phyloP scores from a whole-genome alignment of 2,329 filamentous ascomycete genomes.

The Alternaria dauci region DNA sequence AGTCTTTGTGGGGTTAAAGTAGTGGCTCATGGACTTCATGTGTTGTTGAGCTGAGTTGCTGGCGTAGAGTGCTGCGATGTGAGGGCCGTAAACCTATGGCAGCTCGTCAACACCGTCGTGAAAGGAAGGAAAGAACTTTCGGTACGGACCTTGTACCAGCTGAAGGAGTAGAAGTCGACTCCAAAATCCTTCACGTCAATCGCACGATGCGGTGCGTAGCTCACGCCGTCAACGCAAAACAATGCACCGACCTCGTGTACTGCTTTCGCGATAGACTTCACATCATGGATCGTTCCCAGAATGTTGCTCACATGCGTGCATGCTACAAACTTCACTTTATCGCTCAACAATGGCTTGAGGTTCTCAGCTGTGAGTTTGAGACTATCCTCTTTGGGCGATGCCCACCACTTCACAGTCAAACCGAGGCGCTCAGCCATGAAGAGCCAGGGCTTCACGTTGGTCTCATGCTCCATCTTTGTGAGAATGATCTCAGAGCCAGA shows the following conservation, averaged over 20 bases:
- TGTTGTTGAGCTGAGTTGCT: conserved; percentile 63
- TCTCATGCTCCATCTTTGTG: conserved; percentile 78
- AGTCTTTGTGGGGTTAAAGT: conserved; percentile 69
- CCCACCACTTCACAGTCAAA: conserved; percentile 76
- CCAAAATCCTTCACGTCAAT: conserved; percentile 73
- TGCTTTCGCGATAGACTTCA: conserved; percentile 63
- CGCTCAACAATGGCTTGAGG: conserved; percentile 66
- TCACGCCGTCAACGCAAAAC: conserved; percentile 78
- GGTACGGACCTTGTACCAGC: conserved; percentile 73
- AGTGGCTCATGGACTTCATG: conserved; percentile 69
- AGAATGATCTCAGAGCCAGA: conserved; percentile 71
- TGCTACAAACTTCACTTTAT: conserved; percentile 73
- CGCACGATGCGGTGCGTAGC: conserved; percentile 75
- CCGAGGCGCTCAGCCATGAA: conserved; percentile 69
- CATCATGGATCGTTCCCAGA: conserved; percentile 73
- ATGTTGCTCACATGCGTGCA: conserved; percentile 80
- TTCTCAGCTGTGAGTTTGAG: conserved; percentile 67
- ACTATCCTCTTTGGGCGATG: conserved; percentile 54
- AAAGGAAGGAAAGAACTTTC: background rate
- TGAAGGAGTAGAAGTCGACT: conserved; percentile 80
- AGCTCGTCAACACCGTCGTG: background rate
- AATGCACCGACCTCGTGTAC: conserved; percentile 65
- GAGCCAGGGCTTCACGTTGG: conserved; percentile 78
- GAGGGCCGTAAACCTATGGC: conserved; percentile 72
- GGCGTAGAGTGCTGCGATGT: conserved; percentile 75